A percentile compares a stretch with the other conserved stretches of the same genome.
phyloP scores from a whole-genome alignment of 352 stramenopile genomes.

The Phytophthora pini region DNA sequence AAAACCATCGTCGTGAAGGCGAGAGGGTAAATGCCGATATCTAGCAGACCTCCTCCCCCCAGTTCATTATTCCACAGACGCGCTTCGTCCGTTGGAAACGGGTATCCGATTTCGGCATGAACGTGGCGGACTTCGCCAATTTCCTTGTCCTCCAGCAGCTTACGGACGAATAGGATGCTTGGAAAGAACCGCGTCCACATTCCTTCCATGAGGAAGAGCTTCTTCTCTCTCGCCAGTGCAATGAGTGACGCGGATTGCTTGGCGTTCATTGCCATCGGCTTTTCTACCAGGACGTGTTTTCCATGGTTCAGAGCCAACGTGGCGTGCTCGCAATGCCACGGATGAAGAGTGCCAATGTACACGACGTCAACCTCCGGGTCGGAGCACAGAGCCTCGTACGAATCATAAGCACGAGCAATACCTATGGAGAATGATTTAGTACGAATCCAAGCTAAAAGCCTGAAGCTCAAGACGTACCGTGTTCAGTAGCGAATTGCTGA shows the following conservation, averaged over 20 bases:
- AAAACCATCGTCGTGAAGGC: slow-evolving; percentile 76
- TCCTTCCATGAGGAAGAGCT: slow-evolving; percentile 82
- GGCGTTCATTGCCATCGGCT: slow-evolving; percentile 86
- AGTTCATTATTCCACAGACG: slow-evolving; percentile 59
- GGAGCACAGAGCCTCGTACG: slow-evolving; percentile 78
- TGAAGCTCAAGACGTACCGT: slow-evolving; percentile 17
- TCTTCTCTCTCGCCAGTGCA: slow-evolving; percentile 44
- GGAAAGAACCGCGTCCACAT: slow-evolving; percentile 92
- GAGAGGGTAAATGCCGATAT: slow-evolving; percentile 84
- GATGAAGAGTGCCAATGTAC: slow-evolving; percentile 90
- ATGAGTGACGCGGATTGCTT: too few relatives aligned
- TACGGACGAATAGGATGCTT: slow-evolving; percentile 41
- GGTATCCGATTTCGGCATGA: slow-evolving; percentile 11
- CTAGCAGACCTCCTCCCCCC: slow-evolving; percentile 75
- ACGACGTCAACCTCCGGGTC: slow-evolving; percentile 87
- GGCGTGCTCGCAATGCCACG: slow-evolving; percentile 73
- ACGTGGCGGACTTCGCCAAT: slow-evolving; percentile 64
- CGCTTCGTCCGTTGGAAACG: too few relatives aligned
- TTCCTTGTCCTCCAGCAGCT: slow-evolving; percentile 43
- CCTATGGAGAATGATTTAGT: too few relatives aligned
- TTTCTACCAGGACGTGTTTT: slow-evolving; percentile 92
- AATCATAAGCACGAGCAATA: slow-evolving; percentile 49
- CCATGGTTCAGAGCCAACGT: slow-evolving; percentile 66
- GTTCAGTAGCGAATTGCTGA: slow-evolving; percentile 41
- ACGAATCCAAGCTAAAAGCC: too few relatives aligned